Evolutionary conservation across 352 stramenopile species (phyloP), one percentile per base, ranked within the genome.

Genomic region (Phytophthora hybrid): DNA sequence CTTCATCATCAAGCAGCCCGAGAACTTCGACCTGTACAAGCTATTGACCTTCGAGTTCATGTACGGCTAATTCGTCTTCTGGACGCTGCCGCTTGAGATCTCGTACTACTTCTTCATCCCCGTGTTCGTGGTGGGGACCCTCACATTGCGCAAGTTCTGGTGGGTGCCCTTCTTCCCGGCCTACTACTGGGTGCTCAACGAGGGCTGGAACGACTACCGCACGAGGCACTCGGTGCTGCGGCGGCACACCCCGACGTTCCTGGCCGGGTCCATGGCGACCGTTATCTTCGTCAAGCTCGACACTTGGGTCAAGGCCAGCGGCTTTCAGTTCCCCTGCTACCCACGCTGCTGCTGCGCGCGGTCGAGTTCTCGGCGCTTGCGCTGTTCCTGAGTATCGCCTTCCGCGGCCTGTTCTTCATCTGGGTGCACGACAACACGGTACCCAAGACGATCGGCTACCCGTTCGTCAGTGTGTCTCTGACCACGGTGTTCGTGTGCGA

Each of bases 71-170:
- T 78, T 79, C 46, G 78, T 88, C 37, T 82, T 88, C 55, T 88
- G 80, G 80, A 88, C 80, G 26, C 26, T 88, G 37, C 80, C 80
- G 13, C 58, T 85, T 19, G 78, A 88, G 76, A 85, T 88, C 59
- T 63, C 66, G 32, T 88, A 88, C 71, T 88, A 88, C 69, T 84
- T 85, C 39, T 73, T 82, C 63, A 85, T 88, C 37, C 80, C 80
- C 21, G 68, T 82, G 34, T 74, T 85, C 26, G 71, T 84, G 14
- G 14, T 76, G 1, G 59, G 54, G 5, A 60, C 74, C 2, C 47
- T 80, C 0, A 19, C 71, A 34, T 64, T 80, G 34, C 67, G 73
- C 1, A 71, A 63, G 41, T 70, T 69, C 61, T 89, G 77, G 79
- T 80, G 66, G 79, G 41, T 86, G 11, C 68, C 77, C 1, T 69